phyloP scores from a whole-genome alignment of 2,329 filamentous ascomycete species.

The Fusarium newnesense region DNA sequence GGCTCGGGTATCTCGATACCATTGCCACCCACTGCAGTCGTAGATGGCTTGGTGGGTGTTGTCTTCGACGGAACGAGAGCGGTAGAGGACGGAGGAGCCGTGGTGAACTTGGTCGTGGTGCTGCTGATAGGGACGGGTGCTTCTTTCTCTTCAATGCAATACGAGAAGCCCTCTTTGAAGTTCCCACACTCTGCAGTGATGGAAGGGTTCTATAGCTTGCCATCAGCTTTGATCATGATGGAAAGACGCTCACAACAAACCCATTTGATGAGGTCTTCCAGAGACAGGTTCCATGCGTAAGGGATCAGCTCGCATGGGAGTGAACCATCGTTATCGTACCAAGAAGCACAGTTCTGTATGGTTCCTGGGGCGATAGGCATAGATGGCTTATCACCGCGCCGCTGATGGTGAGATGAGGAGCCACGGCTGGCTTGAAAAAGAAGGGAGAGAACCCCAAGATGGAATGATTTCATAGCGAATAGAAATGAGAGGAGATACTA shows the following conservation, averaged over 20 bases:
- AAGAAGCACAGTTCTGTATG: neutral
- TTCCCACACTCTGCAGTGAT: neutral
- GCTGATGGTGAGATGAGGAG: neutral
- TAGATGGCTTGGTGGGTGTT: neutral
- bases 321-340: neutral
- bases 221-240: neutral
- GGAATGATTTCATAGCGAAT: neutral
- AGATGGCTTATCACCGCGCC: neutral
- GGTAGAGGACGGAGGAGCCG: neutral
- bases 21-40: neutral
- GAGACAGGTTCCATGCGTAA: neutral
- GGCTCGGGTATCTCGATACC: rapidly evolving
- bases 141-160: neutral
- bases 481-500: neutral
- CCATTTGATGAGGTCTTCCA: neutral
- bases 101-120: neutral
- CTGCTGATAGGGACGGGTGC: neutral
- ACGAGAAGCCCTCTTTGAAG: neutral
- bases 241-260: neutral
- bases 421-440: neutral
- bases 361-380: neutral
- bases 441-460: neutral
- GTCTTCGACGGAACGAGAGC: neutral
- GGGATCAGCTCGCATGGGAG: neutral
- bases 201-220: neutral